phyloP scores from a whole-genome alignment of 805 yeast species.

The Schizosaccharomyces osmophilus region DNA sequence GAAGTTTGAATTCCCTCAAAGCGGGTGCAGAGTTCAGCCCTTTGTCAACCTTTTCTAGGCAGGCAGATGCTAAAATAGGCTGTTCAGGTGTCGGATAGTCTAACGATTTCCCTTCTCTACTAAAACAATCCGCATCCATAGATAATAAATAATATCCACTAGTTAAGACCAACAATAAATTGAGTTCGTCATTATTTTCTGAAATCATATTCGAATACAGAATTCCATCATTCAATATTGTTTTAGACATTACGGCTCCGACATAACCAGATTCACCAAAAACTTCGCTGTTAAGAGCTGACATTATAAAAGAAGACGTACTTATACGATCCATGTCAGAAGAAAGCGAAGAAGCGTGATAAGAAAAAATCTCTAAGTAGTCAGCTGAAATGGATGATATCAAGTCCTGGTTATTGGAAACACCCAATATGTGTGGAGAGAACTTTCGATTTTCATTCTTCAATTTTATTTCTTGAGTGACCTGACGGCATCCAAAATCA shows the following conservation, averaged over 20 bases:
- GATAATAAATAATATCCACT: background rate
- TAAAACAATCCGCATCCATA: background rate
- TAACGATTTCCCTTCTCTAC: background rate
- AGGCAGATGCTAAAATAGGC: background rate
- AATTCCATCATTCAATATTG: background rate
- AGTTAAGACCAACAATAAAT: background rate
- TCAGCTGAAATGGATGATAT: background rate
- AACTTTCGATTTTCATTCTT: background rate
- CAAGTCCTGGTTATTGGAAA: background rate
- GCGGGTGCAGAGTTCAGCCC: too few species aligned
- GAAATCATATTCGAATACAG: background rate
- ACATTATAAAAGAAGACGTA: background rate
- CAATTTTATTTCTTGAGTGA: background rate
- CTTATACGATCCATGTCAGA: background rate
- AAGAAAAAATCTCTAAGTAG: background rate
- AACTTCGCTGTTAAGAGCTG: background rate
- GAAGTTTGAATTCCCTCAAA: too few species aligned
- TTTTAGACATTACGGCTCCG: background rate
- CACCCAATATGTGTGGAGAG: background rate
- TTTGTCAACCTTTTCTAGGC: background rate
- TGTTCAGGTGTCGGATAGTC: background rate
- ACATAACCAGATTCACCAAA: background rate
- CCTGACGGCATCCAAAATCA: background rate
- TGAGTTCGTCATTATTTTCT: background rate
- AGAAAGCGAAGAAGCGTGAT: background rate